These are phyloP conservation scores for Entonaema liquescens DNA, from an alignment of 495 filamentous ascomycete genomes.

Conservation along the genomic window DNA sequence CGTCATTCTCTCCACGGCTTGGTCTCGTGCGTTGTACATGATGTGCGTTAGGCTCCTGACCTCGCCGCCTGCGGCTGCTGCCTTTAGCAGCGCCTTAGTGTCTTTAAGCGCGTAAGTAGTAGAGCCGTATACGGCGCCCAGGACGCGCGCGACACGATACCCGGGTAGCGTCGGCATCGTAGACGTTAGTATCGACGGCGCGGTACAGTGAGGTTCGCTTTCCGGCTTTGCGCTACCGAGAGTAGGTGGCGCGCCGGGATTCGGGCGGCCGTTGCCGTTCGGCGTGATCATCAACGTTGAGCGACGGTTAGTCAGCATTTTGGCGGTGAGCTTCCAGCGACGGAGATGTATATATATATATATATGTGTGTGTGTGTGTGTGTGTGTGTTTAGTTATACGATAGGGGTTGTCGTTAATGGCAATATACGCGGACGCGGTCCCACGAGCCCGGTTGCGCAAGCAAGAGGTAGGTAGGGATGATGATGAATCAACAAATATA, in stretches of 20 bases:
- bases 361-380: neutral
- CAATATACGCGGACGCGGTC: neutral
- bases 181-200: constrained; percentile 31
- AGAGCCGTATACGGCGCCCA: constrained; percentile 34
- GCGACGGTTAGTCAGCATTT: constrained; percentile 43
- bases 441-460: neutral
- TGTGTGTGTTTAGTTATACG: too few species aligned
- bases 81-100: constrained; percentile 34
- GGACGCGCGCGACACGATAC: constrained; percentile 30
- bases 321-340: constrained; percentile 3
- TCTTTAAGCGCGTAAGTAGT: constrained; percentile 35
- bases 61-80: constrained; percentile 16
- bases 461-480: neutral
- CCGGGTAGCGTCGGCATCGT: constrained; percentile 31
- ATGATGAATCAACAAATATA: neutral
- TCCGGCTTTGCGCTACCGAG: constrained; percentile 28
- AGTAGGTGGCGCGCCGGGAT: neutral
- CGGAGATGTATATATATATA: neutral
- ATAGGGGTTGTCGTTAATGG: neutral
- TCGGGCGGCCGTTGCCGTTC: constrained; percentile 20
- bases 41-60: constrained; percentile 33
- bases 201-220: constrained; percentile 31
- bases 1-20: constrained; percentile 36
- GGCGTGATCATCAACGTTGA: constrained; percentile 37
- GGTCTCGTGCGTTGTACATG: constrained; percentile 37